Percentiles rank a stretch among this genome's conserved stretches.
These are phyloP conservation scores for Carex cristatella DNA, from an alignment of 176 grass and related monocot species.

Conservation along the genomic window DNA sequence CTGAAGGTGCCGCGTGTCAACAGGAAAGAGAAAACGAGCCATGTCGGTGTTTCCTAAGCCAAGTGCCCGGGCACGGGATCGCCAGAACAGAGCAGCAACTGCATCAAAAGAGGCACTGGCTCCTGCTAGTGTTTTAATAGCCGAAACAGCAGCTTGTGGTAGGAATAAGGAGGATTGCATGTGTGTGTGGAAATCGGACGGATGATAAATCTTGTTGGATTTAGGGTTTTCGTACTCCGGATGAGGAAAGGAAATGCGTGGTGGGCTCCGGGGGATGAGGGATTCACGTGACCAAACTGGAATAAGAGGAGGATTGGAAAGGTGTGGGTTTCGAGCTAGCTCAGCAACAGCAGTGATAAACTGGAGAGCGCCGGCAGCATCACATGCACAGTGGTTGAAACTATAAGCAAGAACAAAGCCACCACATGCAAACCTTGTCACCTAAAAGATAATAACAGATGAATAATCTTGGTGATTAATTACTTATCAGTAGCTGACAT, in stretches of 20 bases:
- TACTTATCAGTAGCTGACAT: not conserved
- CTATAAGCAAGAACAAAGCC: not conserved
- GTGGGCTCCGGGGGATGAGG: not conserved
- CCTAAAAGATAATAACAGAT: not conserved
- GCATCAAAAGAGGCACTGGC: not conserved
- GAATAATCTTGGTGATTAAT: not conserved
- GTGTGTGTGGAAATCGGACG: not conserved
- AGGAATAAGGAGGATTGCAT: not conserved
- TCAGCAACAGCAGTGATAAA: not conserved
- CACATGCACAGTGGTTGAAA: slow-evolving; percentile 3
- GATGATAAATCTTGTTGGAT: not conserved
- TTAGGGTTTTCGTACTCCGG: not conserved
- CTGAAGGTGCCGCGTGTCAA: not conserved
- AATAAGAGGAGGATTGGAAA: not conserved
- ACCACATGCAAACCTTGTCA: not conserved
- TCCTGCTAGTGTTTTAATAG: not conserved
- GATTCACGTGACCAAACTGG: not conserved
- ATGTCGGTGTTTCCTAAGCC: not conserved
- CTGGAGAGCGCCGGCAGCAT: not conserved
- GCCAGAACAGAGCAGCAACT: not conserved
- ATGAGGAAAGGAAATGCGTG: not conserved
- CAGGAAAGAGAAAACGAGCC: not conserved
- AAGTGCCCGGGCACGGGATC: not conserved
- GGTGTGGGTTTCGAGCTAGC: not conserved
- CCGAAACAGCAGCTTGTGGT: not conserved